Conservation (phyloP, 2,329 filamentous ascomycete species). For the Stachybotrys echinatus region DNA sequence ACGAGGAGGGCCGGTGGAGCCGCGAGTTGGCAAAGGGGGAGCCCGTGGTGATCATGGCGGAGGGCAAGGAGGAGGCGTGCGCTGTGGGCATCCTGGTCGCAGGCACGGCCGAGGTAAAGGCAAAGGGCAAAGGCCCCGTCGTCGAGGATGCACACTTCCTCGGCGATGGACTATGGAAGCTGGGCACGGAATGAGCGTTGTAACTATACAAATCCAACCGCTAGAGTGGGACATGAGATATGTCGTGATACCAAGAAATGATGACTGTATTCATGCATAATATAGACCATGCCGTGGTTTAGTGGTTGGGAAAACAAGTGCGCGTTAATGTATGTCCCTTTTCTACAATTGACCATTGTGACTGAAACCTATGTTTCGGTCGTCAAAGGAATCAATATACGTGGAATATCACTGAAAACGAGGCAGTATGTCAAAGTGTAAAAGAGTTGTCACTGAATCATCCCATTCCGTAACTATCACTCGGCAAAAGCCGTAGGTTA, state of each 20-base stretch:
- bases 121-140: slow-evolving; percentile 88
- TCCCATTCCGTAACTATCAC: no score
- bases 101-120: slow-evolving; percentile 87
- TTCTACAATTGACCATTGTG: no score
- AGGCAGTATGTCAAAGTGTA: no score
- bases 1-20: slow-evolving; percentile 51
- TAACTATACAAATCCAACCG: not conserved
- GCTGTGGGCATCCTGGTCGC: slow-evolving; percentile 79
- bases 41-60: slow-evolving; percentile 83
- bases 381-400: no score
- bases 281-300: not conserved
- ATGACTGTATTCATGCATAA: not conserved
- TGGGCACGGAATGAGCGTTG: slow-evolving; percentile 43
- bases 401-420: no score
- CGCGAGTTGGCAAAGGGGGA: slow-evolving; percentile 72
- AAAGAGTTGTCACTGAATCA: no score
- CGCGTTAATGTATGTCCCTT: no score
- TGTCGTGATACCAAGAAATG: not conserved
- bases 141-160: slow-evolving; percentile 92
- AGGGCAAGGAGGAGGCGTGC: slow-evolving; percentile 90
- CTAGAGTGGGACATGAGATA: not conserved
- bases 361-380: no score
- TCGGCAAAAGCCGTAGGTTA: no score
- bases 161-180: slow-evolving; percentile 87
- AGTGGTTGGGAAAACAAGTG: no score